Conservation (phyloP, 305 asterid species). For the Rubia balearica region DNA sequence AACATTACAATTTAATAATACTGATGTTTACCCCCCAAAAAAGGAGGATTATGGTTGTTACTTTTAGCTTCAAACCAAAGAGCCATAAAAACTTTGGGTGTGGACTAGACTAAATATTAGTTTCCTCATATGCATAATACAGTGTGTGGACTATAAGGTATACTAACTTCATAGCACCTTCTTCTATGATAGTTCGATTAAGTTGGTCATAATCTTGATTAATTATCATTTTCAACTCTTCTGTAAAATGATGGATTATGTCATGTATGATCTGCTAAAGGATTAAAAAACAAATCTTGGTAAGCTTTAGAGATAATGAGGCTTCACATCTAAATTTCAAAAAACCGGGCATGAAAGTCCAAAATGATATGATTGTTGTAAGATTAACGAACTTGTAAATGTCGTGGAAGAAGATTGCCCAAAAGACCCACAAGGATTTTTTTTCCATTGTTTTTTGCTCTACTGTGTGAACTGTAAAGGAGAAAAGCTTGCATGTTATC, state of each 20-base stretch:
- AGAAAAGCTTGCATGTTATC: constrained; percentile 10
- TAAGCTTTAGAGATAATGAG: too few species aligned
- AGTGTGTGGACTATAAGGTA: neutral
- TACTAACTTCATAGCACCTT: constrained; percentile 44
- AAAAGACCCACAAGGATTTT: constrained; percentile 44
- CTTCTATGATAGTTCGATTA: constrained; percentile 41
- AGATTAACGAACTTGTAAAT: constrained; percentile 33
- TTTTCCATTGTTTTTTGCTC: constrained; percentile 40
- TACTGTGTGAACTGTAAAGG: constrained; percentile 39
- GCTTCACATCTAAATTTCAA: neutral
- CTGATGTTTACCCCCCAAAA: neutral
- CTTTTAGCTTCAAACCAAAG: constrained; percentile 1
- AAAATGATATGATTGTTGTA: neutral
- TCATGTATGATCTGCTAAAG: constrained; percentile 40
- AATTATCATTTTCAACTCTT: constrained; percentile 38
- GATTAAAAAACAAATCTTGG: constrained; percentile 3
- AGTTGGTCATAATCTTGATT: constrained; percentile 40
- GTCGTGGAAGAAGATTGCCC: constrained; percentile 44
- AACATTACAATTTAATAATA: neutral
- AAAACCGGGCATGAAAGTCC: constrained; percentile 9
- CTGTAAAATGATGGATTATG: constrained; percentile 37
- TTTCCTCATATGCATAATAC: neutral
- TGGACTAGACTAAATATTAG: neutral
- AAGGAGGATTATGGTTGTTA: neutral
- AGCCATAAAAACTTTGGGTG: neutral